phyloP scores from a whole-genome alignment of 2,329 filamentous ascomycete genomes.

The Talaromyces sp. region DNA sequence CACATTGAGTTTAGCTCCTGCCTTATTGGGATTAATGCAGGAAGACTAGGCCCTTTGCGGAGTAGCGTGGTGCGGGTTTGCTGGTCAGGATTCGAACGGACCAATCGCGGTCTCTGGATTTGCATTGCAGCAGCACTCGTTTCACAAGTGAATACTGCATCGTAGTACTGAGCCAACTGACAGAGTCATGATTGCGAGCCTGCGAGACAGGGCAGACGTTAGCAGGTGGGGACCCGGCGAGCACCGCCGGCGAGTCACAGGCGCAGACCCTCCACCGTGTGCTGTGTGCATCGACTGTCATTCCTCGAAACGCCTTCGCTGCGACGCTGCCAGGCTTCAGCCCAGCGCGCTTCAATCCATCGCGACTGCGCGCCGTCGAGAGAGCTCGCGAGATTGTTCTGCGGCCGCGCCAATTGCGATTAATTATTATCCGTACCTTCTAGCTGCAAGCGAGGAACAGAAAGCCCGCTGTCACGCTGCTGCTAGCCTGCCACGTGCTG shows the following conservation, averaged over 20 bases:
- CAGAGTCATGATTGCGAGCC: not conserved
- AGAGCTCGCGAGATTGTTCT: not conserved
- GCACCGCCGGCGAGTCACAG: conserved; percentile 5
- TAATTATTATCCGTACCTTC: not conserved
- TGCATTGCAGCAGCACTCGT: not conserved
- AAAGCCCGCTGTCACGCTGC: not conserved
- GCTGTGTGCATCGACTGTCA: not conserved
- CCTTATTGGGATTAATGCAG: not conserved
- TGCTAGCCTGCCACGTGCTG: not conserved
- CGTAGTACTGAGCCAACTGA: too few species aligned
- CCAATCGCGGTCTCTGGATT: not conserved
- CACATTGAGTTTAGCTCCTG: not conserved
- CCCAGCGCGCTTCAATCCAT: not conserved
- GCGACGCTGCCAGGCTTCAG: not conserved
- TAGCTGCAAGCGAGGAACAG: not conserved
- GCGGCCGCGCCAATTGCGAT: not conserved
- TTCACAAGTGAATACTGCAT: too few species aligned
- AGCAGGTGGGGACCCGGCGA: not conserved
- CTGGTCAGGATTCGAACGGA: not conserved
- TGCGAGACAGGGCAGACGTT: not conserved
- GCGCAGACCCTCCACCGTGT: not conserved
- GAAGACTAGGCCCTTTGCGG: not conserved
- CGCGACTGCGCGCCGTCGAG: not conserved
- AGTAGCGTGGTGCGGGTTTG: not conserved
- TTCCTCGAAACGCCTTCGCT: not conserved